These are phyloP conservation scores for Aureobasidium pullulans DNA, from an alignment of 2,329 filamentous ascomycete genomes.

Conservation along the genomic window DNA sequence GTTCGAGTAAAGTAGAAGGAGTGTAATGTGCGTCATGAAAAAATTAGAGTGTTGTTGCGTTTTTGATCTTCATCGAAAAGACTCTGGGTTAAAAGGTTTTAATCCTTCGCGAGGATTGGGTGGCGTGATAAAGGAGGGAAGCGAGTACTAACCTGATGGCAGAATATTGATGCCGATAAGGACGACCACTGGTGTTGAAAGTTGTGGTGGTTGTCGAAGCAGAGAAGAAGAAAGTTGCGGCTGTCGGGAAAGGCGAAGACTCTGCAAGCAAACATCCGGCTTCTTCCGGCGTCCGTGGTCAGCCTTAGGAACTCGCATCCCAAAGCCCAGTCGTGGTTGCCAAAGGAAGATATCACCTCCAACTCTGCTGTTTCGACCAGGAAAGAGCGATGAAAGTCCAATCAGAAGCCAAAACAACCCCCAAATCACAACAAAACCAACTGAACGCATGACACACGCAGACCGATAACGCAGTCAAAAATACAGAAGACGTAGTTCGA, in stretches of 20 bases:
- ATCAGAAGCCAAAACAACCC: neutral
- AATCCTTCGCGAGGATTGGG: constrained; percentile 5
- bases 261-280: neutral
- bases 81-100: constrained; percentile 12
- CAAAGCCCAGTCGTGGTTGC: neutral
- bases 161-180: neutral
- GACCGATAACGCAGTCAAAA: neutral
- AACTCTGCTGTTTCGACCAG: neutral
- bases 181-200: neutral
- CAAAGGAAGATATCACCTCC: neutral
- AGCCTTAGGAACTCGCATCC: neutral
- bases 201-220: neutral
- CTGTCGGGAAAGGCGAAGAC: neutral
- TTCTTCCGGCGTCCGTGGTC: neutral
- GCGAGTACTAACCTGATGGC: neutral
- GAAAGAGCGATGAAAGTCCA: neutral
- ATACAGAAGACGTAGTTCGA: constrained; percentile 5
- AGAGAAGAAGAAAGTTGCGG: neutral
- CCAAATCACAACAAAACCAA: constrained; percentile 8
- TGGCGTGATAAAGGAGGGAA: neutral
- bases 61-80: constrained; percentile 12
- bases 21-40: constrained; percentile 9
- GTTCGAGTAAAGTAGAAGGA: neutral
- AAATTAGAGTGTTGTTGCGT: constrained; percentile 13
- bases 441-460: constrained; percentile 7